Evolutionary conservation across 1,139 yeast species (phyloP).

Genomic region (Candida tunisiensis): DNA sequence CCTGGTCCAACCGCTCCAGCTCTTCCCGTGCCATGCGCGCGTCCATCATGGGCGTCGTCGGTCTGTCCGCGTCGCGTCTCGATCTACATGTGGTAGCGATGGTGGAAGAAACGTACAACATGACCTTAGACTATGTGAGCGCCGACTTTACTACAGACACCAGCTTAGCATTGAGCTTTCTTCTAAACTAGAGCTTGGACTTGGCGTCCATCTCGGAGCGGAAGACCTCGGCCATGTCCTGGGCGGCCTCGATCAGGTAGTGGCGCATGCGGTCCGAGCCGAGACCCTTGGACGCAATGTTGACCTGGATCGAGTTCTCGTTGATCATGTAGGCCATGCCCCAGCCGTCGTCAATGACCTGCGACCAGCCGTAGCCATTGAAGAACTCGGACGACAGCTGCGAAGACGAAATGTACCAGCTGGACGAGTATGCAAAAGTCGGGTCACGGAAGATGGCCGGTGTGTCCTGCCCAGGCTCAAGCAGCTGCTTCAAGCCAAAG

Average conservation of each 20-base stretch:
- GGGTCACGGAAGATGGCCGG: slow-evolving; percentile 72
- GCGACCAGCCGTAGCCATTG: slow-evolving; percentile 95
- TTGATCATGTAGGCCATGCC: slow-evolving; percentile 92
- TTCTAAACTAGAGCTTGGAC: slow-evolving; percentile 20
- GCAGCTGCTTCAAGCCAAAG: slow-evolving; percentile 69
- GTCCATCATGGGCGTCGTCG: too few species aligned
- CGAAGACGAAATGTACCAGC: slow-evolving; percentile 82
- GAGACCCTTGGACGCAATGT: slow-evolving; percentile 64
- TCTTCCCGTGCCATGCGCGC: slow-evolving; percentile 20
- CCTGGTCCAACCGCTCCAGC: slow-evolving; percentile 63
- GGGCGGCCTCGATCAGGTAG: slow-evolving; percentile 64
- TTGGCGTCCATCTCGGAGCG: slow-evolving; percentile 14
- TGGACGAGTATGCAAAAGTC: slow-evolving; percentile 51
- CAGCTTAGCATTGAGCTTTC: too few species aligned
- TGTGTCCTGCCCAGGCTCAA: slow-evolving; percentile 38
- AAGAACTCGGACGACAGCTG: slow-evolving; percentile 80
- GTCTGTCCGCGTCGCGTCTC: too few species aligned
- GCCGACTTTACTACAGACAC: too few species aligned
- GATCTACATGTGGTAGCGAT: too few species aligned
- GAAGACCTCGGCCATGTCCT: slow-evolving; percentile 61
- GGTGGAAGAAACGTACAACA: too few species aligned
- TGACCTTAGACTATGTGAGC: too few species aligned
- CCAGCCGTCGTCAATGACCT: slow-evolving; percentile 85
- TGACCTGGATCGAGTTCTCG: slow-evolving; percentile 72
- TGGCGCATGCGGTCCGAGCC: slow-evolving; percentile 51